A percentile compares a stretch with the other conserved stretches of the same genome.
These are phyloP conservation scores for Lachancea dasiensis DNA, from an alignment of 805 yeast genomes.

Conservation along the genomic window DNA sequence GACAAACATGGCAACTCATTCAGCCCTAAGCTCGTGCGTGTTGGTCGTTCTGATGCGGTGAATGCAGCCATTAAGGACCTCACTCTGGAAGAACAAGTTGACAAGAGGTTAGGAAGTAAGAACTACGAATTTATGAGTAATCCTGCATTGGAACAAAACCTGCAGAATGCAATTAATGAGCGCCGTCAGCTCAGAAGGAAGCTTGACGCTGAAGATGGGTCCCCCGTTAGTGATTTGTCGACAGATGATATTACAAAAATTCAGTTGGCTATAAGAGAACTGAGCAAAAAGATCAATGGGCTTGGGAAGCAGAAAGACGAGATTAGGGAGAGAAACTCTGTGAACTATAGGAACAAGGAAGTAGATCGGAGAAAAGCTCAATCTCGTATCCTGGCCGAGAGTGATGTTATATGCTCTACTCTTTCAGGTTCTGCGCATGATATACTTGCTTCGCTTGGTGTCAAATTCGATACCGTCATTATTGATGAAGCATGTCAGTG, in stretches of 20 bases:
- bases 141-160: constrained; percentile 41
- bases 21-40: constrained; percentile 67
- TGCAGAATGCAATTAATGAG: constrained; percentile 50
- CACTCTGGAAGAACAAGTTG: constrained; percentile 83
- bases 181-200: constrained; percentile 49
- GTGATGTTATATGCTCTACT: constrained; percentile 87
- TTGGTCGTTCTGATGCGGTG: constrained; percentile 87
- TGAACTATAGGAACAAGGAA: constrained; percentile 69
- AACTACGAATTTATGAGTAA: constrained; percentile 34
- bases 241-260: constrained; percentile 43
- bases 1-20: constrained; percentile 48
- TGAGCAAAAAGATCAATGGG: constrained; percentile 58
- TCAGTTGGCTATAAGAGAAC: constrained; percentile 46
- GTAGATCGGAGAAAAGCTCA: constrained; percentile 71
- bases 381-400: constrained; percentile 59
- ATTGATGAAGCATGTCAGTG: constrained; percentile 98
- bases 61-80: constrained; percentile 75
- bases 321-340: constrained; percentile 65
- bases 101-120: constrained; percentile 43
- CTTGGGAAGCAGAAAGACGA: constrained; percentile 71
- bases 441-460: constrained; percentile 63
- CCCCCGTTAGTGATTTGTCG: constrained; percentile 41
- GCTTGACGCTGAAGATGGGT: constrained; percentile 36
- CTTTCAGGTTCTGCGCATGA: constrained; percentile 94
- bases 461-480: constrained; percentile 82